Conservation (phyloP, 345 rosid genomes). For the Dipteronia dyeriana region DNA sequence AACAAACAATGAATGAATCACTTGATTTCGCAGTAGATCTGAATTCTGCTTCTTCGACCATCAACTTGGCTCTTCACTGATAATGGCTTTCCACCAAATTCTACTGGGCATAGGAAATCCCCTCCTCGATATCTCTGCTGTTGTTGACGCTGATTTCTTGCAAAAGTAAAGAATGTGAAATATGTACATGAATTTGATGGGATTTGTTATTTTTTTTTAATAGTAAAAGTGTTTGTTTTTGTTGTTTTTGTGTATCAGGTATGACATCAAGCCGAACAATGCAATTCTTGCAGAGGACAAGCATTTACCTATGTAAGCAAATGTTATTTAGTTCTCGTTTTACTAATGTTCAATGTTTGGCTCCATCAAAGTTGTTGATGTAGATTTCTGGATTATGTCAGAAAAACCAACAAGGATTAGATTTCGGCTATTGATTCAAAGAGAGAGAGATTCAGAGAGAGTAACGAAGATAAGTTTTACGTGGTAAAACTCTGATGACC, state of each 20-base stretch:
- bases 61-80: background rate
- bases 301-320: slow-evolving; percentile 81
- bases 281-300: slow-evolving; percentile 97
- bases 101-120: slow-evolving; percentile 97
- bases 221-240: background rate
- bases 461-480: too few relatives aligned
- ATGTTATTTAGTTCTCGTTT: background rate
- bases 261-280: slow-evolving; percentile 79
- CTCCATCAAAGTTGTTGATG: too few relatives aligned
- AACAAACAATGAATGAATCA: too few relatives aligned
- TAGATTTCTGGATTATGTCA: too few relatives aligned
- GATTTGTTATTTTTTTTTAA: background rate
- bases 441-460: too few relatives aligned
- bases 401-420: too few relatives aligned
- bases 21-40: background rate
- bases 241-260: slow-evolving; percentile 44
- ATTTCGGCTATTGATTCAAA: too few relatives aligned
- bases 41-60: background rate
- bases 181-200: background rate
- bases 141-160: slow-evolving; percentile 87
- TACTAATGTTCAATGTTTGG: background rate
- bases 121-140: slow-evolving; percentile 95
- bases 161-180: slow-evolving; percentile 39
- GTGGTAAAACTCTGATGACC: too few relatives aligned
- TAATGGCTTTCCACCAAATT: slow-evolving; percentile 67